phyloP scores from a whole-genome alignment of 768 basidiomycete species.

The Melanogaster broomeanus region DNA sequence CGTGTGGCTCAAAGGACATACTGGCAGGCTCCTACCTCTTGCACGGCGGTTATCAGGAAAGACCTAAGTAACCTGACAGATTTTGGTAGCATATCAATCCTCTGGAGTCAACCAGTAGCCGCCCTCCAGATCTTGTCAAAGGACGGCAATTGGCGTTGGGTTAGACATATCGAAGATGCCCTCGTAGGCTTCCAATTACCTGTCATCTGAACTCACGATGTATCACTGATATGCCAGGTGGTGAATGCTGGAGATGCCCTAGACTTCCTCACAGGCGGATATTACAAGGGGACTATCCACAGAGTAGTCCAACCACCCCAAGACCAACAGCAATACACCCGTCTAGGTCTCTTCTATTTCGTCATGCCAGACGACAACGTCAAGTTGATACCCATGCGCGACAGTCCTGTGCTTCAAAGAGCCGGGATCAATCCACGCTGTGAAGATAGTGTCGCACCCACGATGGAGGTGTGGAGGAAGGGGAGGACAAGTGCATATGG shows the following conservation, averaged over 20 bases:
- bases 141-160: constrained; percentile 58
- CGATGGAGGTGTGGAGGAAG: constrained; percentile 54
- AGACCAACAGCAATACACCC: constrained; percentile 50
- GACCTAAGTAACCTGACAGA: constrained; percentile 31
- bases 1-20: constrained; percentile 64
- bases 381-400: constrained; percentile 43
- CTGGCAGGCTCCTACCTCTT: constrained; percentile 29
- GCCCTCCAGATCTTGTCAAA: constrained; percentile 56
- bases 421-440: constrained; percentile 41
- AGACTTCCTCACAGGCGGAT: constrained; percentile 62
- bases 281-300: constrained; percentile 60
- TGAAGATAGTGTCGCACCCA: constrained; percentile 45
- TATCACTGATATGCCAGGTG: too few relatives aligned
- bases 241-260: constrained; percentile 62
- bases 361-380: constrained; percentile 51
- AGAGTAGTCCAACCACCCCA: constrained; percentile 59
- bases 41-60: neutral
- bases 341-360: constrained; percentile 64
- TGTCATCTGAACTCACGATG: neutral
- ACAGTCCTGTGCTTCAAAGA: constrained; percentile 51
- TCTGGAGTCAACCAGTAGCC: constrained; percentile 63
- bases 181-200: constrained; percentile 37
- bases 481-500: constrained; percentile 56
- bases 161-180: constrained; percentile 58
- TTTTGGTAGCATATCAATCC: constrained; percentile 54